phyloP scores from a whole-genome alignment of 441 rosid species.

The Pelargonium cotyledonis region DNA sequence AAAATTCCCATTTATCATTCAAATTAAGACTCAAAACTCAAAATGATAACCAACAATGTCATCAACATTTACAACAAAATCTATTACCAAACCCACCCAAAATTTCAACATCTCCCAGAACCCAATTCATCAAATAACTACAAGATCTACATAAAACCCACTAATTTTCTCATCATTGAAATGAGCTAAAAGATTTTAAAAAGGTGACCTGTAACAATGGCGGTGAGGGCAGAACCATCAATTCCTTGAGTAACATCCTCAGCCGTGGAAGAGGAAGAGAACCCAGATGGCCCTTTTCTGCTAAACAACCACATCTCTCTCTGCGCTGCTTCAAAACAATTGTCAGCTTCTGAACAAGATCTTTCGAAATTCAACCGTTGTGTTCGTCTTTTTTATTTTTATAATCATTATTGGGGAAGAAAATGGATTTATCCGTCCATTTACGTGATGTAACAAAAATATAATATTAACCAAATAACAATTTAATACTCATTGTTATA shows the following conservation, averaged over 20 bases:
- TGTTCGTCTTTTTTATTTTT: no score
- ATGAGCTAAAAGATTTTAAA: background rate
- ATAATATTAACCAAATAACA: no score
- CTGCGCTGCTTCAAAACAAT: background rate
- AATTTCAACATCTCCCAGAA: background rate
- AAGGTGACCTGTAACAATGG: slow-evolving; percentile 25
- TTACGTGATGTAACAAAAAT: no score
- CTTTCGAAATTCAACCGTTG: no score
- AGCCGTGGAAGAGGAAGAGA: slow-evolving; percentile 26
- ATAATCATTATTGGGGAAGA: no score
- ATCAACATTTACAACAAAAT: background rate
- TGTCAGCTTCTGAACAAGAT: no score
- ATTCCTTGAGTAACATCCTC: slow-evolving; percentile 29
- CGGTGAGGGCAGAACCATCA: slow-evolving; percentile 27
- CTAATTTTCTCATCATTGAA: background rate
- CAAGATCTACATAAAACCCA: background rate
- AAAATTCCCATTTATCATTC: background rate
- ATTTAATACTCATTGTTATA: no score
- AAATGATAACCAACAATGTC: background rate
- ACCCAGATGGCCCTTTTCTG: slow-evolving; percentile 28
- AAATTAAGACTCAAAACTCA: background rate
- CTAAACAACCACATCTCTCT: slow-evolving; percentile 20
- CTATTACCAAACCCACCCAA: background rate
- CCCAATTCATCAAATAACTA: background rate
- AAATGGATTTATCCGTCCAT: no score